Evolutionary conservation across 805 yeast genomes (phyloP), one percentile per base, ranked within the genome.

Genomic region (Candida lessepsii): DNA sequence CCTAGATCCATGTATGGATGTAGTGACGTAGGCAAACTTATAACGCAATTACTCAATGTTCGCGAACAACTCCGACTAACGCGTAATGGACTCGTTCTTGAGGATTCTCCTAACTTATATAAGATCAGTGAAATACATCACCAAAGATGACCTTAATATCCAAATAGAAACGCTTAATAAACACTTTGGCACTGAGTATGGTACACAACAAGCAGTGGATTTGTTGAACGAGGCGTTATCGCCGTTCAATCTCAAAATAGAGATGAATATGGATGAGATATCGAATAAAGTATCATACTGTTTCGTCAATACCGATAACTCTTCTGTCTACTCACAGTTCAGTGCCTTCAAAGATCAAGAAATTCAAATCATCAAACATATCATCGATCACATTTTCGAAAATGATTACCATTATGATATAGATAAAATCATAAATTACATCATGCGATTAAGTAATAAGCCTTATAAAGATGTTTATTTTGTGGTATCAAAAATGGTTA

Each of bases 361-460:
- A 44, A 56, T 73, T 15, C 71, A 63, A 19, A 50, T 67, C 15
- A 58, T 74, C 38, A 71, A 77, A 44, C 64, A 60, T 31, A 47
- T 71, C n/a, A 65, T 79, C 19, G 78, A 76, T 40, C 65, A 58
- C 16, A 53, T 77, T 4, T 39, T 48, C 29, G 36, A 18, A 9
- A 29, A 39, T 17, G 29, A 45, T 13, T 42, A 42, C 27, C 37
- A 40, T 23, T 17, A 25, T 8, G 14, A 33, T 14, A 19, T 28
- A 6, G 42, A 44, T 29, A 24, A 16, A 15, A 14, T 47, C n/a
- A 35, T 37, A 20, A 40, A 38, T 19, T 18, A 18, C 3, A 5
- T 44, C 4, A 17, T 41, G 18, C 3, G 26, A 7, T 13, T 11
- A 4, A 31, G 25, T 14, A 58, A 59, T 9, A 59, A 53, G n/a